A percentile compares a stretch with the other conserved stretches of the same genome.
Evolutionary conservation across 345 rosid genomes (phyloP).

Genomic region (Sisymbrium altissimum): DNA sequence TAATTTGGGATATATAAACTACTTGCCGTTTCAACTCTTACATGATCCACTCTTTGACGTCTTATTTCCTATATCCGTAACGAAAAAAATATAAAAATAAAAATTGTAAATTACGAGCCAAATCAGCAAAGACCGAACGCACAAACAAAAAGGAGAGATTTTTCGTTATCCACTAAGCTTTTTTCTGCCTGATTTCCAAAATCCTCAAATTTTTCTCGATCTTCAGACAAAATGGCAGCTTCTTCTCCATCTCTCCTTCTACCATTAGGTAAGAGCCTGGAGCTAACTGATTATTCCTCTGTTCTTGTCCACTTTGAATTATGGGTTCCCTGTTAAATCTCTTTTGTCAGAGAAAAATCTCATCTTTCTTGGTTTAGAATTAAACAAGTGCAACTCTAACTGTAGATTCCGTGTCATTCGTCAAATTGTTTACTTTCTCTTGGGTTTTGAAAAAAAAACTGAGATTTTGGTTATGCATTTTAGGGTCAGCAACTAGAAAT

Average conservation of each 20-base stretch:
- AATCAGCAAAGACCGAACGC: constrained; percentile 27
- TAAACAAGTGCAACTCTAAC: neutral
- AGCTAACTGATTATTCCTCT: neutral
- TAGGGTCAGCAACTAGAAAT: constrained; percentile 44
- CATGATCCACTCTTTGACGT: constrained; percentile 1
- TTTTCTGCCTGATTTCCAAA: neutral
- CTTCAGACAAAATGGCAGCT: constrained; percentile 42
- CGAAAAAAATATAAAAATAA: neutral
- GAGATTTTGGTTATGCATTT: neutral
- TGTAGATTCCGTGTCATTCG: neutral
- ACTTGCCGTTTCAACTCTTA: neutral
- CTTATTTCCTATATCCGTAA: neutral
- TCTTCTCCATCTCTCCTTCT: constrained; percentile 54
- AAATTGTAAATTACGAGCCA: constrained; percentile 6
- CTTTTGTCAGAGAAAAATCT: neutral
- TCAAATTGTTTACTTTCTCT: neutral
- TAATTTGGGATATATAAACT: neutral
- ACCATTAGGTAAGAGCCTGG: constrained; percentile 42
- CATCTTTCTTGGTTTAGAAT: constrained; percentile 8
- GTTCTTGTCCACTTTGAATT: neutral
- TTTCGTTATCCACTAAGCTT: constrained; percentile 57
- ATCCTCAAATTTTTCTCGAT: constrained; percentile 4
- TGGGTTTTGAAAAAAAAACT: constrained; percentile 1
- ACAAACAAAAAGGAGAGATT: constrained; percentile 21
- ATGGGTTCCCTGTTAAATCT: neutral